These are phyloP conservation scores for Irpex rosettiformis DNA, from an alignment of 1,284 basidiomycete genomes.

Conservation along the genomic window DNA sequence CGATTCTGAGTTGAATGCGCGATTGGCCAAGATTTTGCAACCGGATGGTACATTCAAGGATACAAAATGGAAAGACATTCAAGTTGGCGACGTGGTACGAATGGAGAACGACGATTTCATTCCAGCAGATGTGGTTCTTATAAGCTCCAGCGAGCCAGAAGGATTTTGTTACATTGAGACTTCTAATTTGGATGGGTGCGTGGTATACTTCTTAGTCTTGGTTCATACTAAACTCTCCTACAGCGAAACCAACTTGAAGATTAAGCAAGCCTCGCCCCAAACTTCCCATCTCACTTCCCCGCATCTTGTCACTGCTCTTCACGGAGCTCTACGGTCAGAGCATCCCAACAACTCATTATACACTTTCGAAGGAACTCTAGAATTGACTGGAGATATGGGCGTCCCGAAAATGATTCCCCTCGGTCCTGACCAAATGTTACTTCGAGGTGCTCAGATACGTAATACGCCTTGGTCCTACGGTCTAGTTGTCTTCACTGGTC, in stretches of 20 bases:
- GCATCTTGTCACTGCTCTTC: constrained; percentile 67
- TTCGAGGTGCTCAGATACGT: constrained; percentile 93
- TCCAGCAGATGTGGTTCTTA: constrained; percentile 88
- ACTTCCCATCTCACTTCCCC: constrained; percentile 82
- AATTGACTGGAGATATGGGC: constrained; percentile 57
- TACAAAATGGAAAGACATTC: constrained; percentile 86
- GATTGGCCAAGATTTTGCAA: constrained; percentile 76
- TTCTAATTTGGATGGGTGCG: constrained; percentile 93
- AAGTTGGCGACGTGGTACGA: constrained; percentile 91
- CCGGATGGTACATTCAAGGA: constrained; percentile 65
- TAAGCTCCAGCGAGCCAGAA: constrained; percentile 93
- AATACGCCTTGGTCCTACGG: constrained; percentile 99
- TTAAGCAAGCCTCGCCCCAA: constrained; percentile 91
- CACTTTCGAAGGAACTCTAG: constrained; percentile 88
- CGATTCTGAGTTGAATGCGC: constrained; percentile 89
- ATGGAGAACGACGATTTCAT: constrained; percentile 93
- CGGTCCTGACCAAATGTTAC: constrained; percentile 91
- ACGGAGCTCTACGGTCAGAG: constrained; percentile 87
- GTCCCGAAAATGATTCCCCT: constrained; percentile 81
- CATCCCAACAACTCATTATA: constrained; percentile 98
- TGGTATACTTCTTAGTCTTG: constrained; percentile 12
- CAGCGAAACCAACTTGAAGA: constrained; percentile 98
- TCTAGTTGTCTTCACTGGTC: constrained; percentile 91
- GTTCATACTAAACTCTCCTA: neutral
- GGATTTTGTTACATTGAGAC: constrained; percentile 98